These are phyloP conservation scores for Juncus effusus DNA, from an alignment of 176 grass and related monocot species.

Conservation along the genomic window DNA sequence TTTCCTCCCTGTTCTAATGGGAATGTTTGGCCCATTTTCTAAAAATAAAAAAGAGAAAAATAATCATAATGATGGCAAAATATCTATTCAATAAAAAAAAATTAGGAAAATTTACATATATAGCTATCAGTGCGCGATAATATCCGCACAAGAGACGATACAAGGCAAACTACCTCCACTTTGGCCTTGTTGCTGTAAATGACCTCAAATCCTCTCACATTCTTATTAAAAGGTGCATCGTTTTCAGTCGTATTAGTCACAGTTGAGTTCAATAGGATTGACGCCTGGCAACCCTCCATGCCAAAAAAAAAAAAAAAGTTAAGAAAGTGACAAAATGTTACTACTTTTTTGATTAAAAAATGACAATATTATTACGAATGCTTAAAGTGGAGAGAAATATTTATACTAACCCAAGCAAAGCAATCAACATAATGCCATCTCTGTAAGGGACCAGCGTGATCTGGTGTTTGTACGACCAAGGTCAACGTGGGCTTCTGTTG, in stretches of 20 bases:
- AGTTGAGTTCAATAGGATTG: constrained; percentile 58
- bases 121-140: constrained; percentile 70
- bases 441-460: constrained; percentile 14
- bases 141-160: constrained; percentile 52
- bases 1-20: constrained; percentile 25
- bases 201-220: constrained; percentile 65
- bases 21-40: constrained; percentile 57
- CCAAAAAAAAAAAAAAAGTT: neutral
- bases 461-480: constrained; percentile 13
- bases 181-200: constrained; percentile 56
- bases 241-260: constrained; percentile 49
- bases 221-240: constrained; percentile 49
- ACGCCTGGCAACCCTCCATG: constrained; percentile 78
- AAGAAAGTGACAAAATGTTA: neutral
- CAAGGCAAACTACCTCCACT: constrained; percentile 57
- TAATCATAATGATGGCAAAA: too few species aligned
- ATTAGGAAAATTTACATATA: too few species aligned
- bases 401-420: constrained; percentile 5
- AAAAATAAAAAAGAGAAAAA: neutral
- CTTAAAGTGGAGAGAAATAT: neutral
- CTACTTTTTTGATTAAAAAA: neutral
- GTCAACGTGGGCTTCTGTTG: constrained; percentile 20
- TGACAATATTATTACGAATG: neutral
- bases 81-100: too few species aligned
- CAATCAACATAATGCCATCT: constrained; percentile 23